Conservation (phyloP, 192 early-diverging fungal genomes). For the Backusella psychrophila region DNA sequence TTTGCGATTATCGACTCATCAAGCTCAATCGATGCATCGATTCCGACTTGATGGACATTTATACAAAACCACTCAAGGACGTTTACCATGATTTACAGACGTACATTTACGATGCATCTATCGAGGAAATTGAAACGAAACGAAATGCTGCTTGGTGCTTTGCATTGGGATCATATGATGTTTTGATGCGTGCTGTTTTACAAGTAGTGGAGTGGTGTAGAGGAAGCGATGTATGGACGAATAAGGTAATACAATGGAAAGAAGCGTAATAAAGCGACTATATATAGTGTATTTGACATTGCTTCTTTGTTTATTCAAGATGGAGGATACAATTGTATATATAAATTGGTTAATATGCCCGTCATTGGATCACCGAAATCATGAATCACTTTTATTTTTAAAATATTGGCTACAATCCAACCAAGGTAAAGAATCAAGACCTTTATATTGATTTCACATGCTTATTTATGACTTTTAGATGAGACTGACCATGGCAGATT, state of each 20-base stretch:
- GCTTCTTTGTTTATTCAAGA: background rate
- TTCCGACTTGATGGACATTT: too few species aligned
- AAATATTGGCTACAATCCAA: background rate
- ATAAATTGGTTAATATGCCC: conserved; percentile 11
- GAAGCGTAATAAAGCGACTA: too few species aligned
- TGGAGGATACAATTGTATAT: conserved; percentile 1
- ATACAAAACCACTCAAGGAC: background rate
- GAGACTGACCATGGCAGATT: background rate
- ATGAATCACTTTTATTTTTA: background rate
- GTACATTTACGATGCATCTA: background rate
- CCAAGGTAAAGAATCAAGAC: background rate
- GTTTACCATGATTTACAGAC: background rate
- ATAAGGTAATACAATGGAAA: too few species aligned
- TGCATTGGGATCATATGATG: background rate
- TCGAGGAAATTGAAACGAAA: background rate
- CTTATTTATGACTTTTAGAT: background rate
- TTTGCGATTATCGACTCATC: background rate
- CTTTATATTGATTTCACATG: background rate
- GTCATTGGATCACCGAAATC: background rate
- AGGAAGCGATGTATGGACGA: background rate
- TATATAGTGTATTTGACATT: background rate
- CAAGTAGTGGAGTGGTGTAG: background rate
- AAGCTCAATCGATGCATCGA: background rate
- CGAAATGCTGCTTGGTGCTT: background rate
- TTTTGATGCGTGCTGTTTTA: background rate